A percentile compares a stretch with the other conserved stretches of the same genome.
phyloP scores from a whole-genome alignment of 73 alveolate genomes.

The Strombidium stylifer region DNA sequence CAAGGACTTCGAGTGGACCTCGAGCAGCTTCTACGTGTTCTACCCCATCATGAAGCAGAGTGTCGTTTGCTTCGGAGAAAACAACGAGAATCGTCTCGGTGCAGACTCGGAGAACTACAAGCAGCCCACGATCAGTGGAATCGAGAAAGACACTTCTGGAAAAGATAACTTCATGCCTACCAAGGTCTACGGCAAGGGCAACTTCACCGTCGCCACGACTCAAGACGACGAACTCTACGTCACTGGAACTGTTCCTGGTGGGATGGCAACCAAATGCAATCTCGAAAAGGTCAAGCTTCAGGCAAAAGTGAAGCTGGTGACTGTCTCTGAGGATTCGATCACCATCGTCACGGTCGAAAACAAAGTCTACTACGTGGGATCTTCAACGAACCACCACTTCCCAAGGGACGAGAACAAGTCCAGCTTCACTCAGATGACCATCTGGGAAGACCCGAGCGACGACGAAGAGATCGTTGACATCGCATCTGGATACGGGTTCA shows the following conservation, averaged over 20 bases:
- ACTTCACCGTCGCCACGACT: no score
- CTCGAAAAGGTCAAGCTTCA: not conserved
- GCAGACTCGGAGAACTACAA: not conserved
- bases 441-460: conserved; percentile 36
- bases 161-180: conserved; percentile 5
- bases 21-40: conserved; percentile 16
- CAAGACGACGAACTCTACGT: not conserved
- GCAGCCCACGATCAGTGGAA: not conserved
- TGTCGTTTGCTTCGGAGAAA: conserved; percentile 46
- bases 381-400: conserved; percentile 33
- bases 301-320: conserved; percentile 20
- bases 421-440: conserved; percentile 1
- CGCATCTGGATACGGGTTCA: conserved; percentile 23
- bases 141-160: conserved; percentile 2
- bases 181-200: not conserved
- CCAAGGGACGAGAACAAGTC: not conserved
- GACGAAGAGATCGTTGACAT: conserved; percentile 33
- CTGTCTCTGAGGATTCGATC: conserved; percentile 9
- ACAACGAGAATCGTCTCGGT: conserved; percentile 19
- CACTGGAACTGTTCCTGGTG: not conserved
- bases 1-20: not conserved
- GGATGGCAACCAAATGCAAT: not conserved
- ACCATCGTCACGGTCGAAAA: conserved; percentile 35
- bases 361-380: conserved; percentile 25
- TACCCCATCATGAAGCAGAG: conserved; percentile 28